Evolutionary conservation across 208 protist species (phyloP), one percentile per base, ranked within the genome.

Genomic region (Acanthamoeba healyi): DNA sequence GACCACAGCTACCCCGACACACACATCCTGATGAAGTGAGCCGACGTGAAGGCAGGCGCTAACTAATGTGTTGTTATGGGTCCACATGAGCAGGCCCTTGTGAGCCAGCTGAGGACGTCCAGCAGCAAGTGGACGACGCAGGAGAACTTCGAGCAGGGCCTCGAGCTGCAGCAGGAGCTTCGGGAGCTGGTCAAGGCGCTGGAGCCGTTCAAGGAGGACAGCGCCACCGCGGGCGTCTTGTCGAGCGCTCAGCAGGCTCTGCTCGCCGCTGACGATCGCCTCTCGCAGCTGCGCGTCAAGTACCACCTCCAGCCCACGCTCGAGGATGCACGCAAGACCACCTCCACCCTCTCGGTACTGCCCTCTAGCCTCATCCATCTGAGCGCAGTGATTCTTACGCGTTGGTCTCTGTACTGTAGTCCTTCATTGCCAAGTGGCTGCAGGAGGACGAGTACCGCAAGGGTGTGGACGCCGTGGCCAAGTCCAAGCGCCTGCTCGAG

Each of bases 341-440:
- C 65, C 26, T 65, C 86, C 12, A 26, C 49, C 34, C 86, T 92
- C n/a, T 92, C 86, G 26, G 44, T 12, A 49, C 44, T 49, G 44
- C 44, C 4, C 12, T 49, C 44, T 12, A 49, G n/a, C n/a, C n/a
- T n/a, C n/a, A n/a, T n/a, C n/a, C n/a, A n/a, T n/a, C n/a, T n/a
- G n/a, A n/a, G n/a, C n/a, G n/a, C 26, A 51, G 24, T 87, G 0
- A n/a, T 54, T 40, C 38, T 26, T 77, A 17, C 5, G 32, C 34
- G 61, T 9, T 70, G n/a, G n/a, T n/a, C n/a, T n/a, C 9, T 49
- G 44, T 2, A 26, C 17, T n/a, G 42, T 38, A 91, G 84, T 38
- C 63, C 22, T 92, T 92, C 86, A 74, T 92, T n/a, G 58, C 56
- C 86, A 92, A 92, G 63, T 92, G 86, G 86, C 86, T 92, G 12